These are phyloP conservation scores for Erodium trifolium DNA, from an alignment of 441 rosid species.

Conservation along the genomic window DNA sequence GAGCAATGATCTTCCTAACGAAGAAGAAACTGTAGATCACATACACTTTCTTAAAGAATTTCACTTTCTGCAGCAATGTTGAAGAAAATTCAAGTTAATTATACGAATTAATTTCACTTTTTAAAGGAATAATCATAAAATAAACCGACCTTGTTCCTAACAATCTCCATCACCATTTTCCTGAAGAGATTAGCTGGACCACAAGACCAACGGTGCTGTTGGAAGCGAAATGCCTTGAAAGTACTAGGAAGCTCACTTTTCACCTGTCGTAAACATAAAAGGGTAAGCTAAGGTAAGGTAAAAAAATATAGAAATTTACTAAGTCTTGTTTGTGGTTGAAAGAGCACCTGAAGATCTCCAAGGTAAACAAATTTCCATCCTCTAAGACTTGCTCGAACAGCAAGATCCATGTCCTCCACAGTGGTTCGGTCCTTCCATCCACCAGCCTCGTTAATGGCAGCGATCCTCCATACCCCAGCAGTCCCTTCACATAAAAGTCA, in stretches of 20 bases:
- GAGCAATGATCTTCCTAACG: constrained; percentile 85
- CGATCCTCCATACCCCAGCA: constrained; percentile 89
- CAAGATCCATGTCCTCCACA: constrained; percentile 95
- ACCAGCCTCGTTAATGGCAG: constrained; percentile 84
- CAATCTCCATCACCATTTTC: constrained; percentile 65
- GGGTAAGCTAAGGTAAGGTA: background rate
- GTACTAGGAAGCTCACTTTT: constrained; percentile 89
- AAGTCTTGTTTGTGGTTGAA: constrained; percentile 34
- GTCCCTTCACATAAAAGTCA: constrained; percentile 42
- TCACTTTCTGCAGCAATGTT: constrained; percentile 51
- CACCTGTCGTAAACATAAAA: constrained; percentile 35
- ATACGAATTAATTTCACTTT: background rate
- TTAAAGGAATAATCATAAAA: too few species aligned
- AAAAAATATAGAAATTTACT: background rate
- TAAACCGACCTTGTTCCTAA: constrained; percentile 44
- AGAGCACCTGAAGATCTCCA: constrained; percentile 47
- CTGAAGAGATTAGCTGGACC: constrained; percentile 93
- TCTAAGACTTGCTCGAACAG: constrained; percentile 82
- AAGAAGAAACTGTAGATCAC: constrained; percentile 88
- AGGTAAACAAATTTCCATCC: constrained; percentile 91
- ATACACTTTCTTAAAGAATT: constrained; percentile 69
- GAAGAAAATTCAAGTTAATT: background rate
- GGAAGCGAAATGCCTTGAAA: constrained; percentile 72
- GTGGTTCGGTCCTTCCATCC: constrained; percentile 98
- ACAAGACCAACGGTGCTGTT: constrained; percentile 95